Conservation (phyloP, 768 basidiomycete species). For the Kwoniella mangroviensis region DNA sequence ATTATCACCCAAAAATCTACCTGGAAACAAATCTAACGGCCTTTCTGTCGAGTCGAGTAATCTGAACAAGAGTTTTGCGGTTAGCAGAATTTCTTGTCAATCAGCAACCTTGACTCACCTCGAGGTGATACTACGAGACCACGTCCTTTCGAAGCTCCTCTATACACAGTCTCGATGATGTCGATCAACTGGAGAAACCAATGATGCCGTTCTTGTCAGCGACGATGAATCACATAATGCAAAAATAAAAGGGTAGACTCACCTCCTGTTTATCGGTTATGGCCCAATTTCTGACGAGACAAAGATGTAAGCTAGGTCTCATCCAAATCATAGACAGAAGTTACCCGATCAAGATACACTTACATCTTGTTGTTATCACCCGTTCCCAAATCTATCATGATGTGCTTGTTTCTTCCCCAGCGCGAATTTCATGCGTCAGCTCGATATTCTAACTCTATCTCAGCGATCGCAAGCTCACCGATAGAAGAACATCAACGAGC, state of each 20-base stretch:
- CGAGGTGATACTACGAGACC: constrained; percentile 97
- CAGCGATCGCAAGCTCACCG: constrained; percentile 65
- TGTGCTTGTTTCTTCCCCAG: constrained; percentile 83
- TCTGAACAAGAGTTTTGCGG: constrained; percentile 60
- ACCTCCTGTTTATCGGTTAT: constrained; percentile 99
- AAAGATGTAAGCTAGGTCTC: constrained; percentile 14
- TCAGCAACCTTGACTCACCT: constrained; percentile 63
- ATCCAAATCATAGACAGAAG: background rate
- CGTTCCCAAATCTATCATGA: constrained; percentile 99
- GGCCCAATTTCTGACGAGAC: constrained; percentile 81
- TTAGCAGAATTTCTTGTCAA: constrained; percentile 4
- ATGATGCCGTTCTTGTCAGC: background rate
- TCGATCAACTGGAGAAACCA: constrained; percentile 75
- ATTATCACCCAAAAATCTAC: background rate
- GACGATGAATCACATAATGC: background rate
- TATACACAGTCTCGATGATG: constrained; percentile 96
- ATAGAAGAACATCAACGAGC: constrained; percentile 97
- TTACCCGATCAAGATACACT: constrained; percentile 52
- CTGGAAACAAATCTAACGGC: constrained; percentile 58
- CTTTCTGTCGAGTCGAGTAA: constrained; percentile 80
- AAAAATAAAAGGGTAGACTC: constrained; percentile 25
- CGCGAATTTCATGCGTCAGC: constrained; percentile 12
- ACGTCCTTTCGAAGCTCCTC: constrained; percentile 95
- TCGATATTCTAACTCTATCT: background rate
- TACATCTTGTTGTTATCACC: constrained; percentile 99